Base-by-base conservation (phyloP, 1,284 basidiomycete species). In the Pholiota adiposa region DNA sequence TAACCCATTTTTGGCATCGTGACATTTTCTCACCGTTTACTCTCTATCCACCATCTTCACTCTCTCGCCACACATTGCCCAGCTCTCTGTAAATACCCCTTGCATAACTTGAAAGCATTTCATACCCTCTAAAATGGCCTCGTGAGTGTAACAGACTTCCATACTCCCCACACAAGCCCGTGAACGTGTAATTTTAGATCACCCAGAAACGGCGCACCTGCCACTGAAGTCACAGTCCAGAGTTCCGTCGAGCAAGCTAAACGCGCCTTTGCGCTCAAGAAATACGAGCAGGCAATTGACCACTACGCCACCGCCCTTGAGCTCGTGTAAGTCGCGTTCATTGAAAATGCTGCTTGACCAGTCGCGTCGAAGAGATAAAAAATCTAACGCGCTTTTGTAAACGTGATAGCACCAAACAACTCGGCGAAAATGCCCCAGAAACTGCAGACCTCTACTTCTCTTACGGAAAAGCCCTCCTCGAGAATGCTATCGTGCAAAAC, bases 221-320 rank as follows among this genome's bases (percentile, higher is more conserved):
- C 66, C 57, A 49, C 60, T 57, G 33, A 56, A 33, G 61, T 67
- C 46, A 75, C 84, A 49, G 72, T 89, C 54, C 86, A 89, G 67
- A 82, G 78, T 50, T 78, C 82, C 14, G 76, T 93, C 58, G 90
- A 91, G 69, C 86, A 86, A 63, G 91, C 88, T 2, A 90, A 90
- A 80, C 89, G 91, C 78, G 93, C 94, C 1, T 92, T 93, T 74
- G 93, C 93, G 31, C 84, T 96, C 67, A 85, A 83, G 72, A 92
- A 93, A 72, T 96, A 89, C 73, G 93, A 96, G 69, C 87, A 93
- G 69, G 90, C 93, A 1, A 88, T 94, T 4, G 89, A 90, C 49
- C 82, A 91, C 71, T 96, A 95, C 75, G 92, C 90, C 31, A 88
- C 85, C 48, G 93, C 93, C 3, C 83, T 97, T 31, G 93, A 96